Conservation (phyloP, 23 red algal genomes). For the Cyanidiococcus yangmingshanensis region DNA sequence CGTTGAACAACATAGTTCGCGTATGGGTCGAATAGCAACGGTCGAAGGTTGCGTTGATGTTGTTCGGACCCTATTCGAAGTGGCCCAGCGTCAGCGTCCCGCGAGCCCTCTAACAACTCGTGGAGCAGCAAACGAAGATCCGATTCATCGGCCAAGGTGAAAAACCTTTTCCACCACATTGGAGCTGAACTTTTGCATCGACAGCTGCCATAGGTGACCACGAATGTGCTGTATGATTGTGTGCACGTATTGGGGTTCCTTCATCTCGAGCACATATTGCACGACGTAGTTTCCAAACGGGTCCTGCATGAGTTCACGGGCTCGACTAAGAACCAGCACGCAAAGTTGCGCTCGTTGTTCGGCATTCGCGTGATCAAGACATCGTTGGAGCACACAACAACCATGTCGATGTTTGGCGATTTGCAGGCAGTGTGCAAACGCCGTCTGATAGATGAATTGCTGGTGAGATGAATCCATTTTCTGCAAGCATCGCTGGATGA, state of each 20-base stretch:
- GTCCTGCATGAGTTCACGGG: slow-evolving; percentile 70
- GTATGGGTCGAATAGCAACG: slow-evolving; percentile 75
- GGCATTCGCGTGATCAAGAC: slow-evolving; percentile 78
- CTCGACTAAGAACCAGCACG: slow-evolving; percentile 45
- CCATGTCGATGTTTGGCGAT: slow-evolving; percentile 92
- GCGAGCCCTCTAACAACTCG: slow-evolving; percentile 60
- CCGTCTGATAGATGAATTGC: slow-evolving; percentile 88
- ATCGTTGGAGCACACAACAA: slow-evolving; percentile 97
- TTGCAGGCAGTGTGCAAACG: slow-evolving; percentile 59
- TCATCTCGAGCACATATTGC: slow-evolving; percentile 86
- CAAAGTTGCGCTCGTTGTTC: slow-evolving; percentile 58
- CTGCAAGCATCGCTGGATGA: slow-evolving; percentile 82
- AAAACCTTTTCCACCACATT: slow-evolving; percentile 98
- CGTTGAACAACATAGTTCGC: slow-evolving; percentile 95
- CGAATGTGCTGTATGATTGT: slow-evolving; percentile 63
- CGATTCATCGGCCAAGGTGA: slow-evolving; percentile 43
- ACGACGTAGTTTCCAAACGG: slow-evolving; percentile 95
- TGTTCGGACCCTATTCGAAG: neutral
- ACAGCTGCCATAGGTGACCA: slow-evolving; percentile 65
- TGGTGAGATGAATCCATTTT: slow-evolving; percentile 56
- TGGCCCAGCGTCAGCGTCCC: neutral
- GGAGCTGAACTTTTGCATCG: slow-evolving; percentile 90
- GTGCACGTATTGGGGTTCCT: slow-evolving; percentile 50
- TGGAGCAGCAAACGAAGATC: slow-evolving; percentile 54
- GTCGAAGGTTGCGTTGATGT: slow-evolving; percentile 23